phyloP scores from a whole-genome alignment of 1,139 yeast species.

The Candida sojae region DNA sequence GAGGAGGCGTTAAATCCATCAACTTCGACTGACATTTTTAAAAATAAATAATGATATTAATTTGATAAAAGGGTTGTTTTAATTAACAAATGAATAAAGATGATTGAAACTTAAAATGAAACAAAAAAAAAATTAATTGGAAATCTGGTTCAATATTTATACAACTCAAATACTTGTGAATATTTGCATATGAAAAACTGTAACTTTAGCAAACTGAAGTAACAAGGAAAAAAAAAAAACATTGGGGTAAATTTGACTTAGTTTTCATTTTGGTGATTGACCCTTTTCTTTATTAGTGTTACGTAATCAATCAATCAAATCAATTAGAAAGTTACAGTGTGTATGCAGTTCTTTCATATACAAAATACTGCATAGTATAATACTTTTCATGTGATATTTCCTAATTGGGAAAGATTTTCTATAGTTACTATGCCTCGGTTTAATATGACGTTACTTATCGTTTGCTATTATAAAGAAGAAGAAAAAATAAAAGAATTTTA shows the following conservation, averaged over 20 bases:
- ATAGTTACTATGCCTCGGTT: slow-evolving; percentile 1
- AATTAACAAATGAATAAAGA: no score
- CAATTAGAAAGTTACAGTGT: no score
- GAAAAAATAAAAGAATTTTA: no score
- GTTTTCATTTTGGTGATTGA: no score
- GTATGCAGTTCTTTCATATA: no score
- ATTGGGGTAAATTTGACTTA: neutral
- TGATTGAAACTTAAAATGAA: no score
- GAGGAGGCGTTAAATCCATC: slow-evolving; percentile 53
- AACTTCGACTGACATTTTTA: slow-evolving; percentile 41
- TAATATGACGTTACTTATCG: neutral
- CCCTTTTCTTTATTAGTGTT: neutral
- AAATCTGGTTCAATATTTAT: neutral
- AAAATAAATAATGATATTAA: no score
- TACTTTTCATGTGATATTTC: slow-evolving; percentile 4
- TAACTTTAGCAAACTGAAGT: neutral
- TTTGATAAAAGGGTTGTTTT: neutral
- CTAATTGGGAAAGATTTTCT: neutral
- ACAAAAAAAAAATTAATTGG: neutral
- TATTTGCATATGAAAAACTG: neutral
- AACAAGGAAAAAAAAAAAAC: neutral
- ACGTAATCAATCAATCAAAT: no score
- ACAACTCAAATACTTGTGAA: neutral
- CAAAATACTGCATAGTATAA: neutral
- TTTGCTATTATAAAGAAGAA: no score